Evolutionary conservation across 345 rosid species (phyloP), one percentile per base, ranked within the genome.

Genomic region (Sonneratia caseolaris): DNA sequence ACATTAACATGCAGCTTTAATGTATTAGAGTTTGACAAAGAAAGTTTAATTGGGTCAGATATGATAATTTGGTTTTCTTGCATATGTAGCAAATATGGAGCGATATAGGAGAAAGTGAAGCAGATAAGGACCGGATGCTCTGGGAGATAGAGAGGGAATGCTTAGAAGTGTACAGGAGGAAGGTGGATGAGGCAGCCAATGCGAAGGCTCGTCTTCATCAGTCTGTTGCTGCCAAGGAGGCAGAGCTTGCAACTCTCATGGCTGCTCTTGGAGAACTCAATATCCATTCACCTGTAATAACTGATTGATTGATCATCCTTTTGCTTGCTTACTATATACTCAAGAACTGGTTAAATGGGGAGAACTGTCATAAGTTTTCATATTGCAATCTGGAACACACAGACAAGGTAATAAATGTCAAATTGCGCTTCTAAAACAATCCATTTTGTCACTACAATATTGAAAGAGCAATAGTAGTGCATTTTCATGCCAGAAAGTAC

Each of bases 131-230:
- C 68, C 81, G 83, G 9, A 90, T 88, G 93, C 73, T 94, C n/a
- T 77, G 83, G 80, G 97, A 94, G 68, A 70, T 94, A 82, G 98
- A 94, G 85, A 92, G 84, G 73, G 95, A 94, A 73, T 94, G 98
- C 83, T 81, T 94, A 64, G 91, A 90, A 85, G 87, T 94, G 64
- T 94, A 94, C 74, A 84, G 83, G 73, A 88, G 95, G 77, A 94
- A 91, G 84, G 97, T 94, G 18, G 96, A 94, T 40, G 98, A 90
- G 66, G 96, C 95, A 75, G 93, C 92, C 77, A 86, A 88, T 85
- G 81, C 87, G 22, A 94, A 94, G 83, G 97, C 95, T 64, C 79
- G 89, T 65, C 96, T 94, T 80, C 87, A 91, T 85, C 97, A 94
- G 71, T 88, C 90, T 76, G 89, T 94, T 83, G 97, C 97, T 70